Conservation (phyloP, 2,329 filamentous ascomycete genomes). For the Plenodomus lindquistii region DNA sequence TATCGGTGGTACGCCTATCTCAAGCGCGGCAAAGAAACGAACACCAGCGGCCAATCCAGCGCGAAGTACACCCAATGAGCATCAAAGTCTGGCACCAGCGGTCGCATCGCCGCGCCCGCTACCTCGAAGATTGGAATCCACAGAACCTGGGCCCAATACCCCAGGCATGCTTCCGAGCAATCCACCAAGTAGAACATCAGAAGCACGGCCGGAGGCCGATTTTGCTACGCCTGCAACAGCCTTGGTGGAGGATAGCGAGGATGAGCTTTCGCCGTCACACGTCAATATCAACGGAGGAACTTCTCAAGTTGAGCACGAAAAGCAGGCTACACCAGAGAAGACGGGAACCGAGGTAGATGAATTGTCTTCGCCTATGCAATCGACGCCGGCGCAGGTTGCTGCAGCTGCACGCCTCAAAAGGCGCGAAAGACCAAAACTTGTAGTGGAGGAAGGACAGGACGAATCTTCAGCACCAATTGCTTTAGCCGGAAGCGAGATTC, state of each 20-base stretch:
- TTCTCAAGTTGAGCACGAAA: neutral
- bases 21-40: slow-evolving; percentile 11
- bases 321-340: slow-evolving; percentile 6
- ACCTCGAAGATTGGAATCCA: slow-evolving; percentile 23
- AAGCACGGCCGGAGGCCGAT: slow-evolving; percentile 12
- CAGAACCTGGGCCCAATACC: slow-evolving; percentile 27
- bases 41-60: neutral
- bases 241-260: slow-evolving; percentile 27
- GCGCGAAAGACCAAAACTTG: slow-evolving; percentile 9
- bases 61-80: slow-evolving; percentile 11
- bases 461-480: neutral
- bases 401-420: neutral
- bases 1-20: slow-evolving; percentile 15
- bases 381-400: slow-evolving; percentile 6
- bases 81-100: slow-evolving; percentile 6
- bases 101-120: slow-evolving; percentile 14
- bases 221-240: slow-evolving; percentile 18
- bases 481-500: neutral
- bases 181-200: slow-evolving; percentile 13
- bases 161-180: slow-evolving; percentile 22
- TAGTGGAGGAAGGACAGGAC: neutral
- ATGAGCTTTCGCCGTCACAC: slow-evolving; percentile 32
- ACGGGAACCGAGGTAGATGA: slow-evolving; percentile 25
- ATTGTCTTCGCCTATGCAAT: slow-evolving; percentile 14
- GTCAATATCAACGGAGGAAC: slow-evolving; percentile 1